Conservation (phyloP, 179 eudicot genomes). For the Camellia oleifera region DNA sequence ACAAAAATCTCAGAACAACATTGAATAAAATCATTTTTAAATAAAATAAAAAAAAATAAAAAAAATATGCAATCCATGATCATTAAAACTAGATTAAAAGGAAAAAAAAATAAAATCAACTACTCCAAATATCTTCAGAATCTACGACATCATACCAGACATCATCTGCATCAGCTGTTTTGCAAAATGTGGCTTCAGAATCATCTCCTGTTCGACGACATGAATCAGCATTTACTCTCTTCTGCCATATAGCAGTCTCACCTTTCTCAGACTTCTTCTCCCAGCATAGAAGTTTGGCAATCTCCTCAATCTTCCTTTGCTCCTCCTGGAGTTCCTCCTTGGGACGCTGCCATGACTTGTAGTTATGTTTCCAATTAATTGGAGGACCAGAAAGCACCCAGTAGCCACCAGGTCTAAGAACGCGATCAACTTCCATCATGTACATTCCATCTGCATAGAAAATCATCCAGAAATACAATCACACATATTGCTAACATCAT, state of each 20-base stretch:
- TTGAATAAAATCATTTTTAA: no score
- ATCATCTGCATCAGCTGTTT: slow-evolving; percentile 48
- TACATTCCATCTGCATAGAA: slow-evolving; percentile 56
- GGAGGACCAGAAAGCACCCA: slow-evolving; percentile 93
- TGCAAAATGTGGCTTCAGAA: slow-evolving; percentile 41
- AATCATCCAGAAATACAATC: slow-evolving; percentile 2
- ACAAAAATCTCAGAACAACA: no score
- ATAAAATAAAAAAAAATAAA: no score
- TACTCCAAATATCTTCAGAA: background rate
- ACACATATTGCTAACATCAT: background rate
- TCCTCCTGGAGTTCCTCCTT: slow-evolving; percentile 71
- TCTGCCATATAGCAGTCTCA: slow-evolving; percentile 76
- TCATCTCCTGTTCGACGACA: slow-evolving; percentile 43
- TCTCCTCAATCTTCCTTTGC: slow-evolving; percentile 71
- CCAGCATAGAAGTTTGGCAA: slow-evolving; percentile 79
- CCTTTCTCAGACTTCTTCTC: slow-evolving; percentile 75
- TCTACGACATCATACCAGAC: slow-evolving; percentile 48
- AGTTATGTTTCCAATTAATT: slow-evolving; percentile 66
- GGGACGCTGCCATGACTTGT: slow-evolving; percentile 66
- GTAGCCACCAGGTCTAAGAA: slow-evolving; percentile 79
- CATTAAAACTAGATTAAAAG: background rate
- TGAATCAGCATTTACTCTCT: slow-evolving; percentile 40
- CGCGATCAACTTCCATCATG: slow-evolving; percentile 90
- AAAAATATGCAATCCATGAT: no score
- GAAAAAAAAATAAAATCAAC: background rate